A percentile compares a stretch with the other conserved stretches of the same genome.
Conservation (phyloP, 306 rosid species). For the Gillenia trifoliata region DNA sequence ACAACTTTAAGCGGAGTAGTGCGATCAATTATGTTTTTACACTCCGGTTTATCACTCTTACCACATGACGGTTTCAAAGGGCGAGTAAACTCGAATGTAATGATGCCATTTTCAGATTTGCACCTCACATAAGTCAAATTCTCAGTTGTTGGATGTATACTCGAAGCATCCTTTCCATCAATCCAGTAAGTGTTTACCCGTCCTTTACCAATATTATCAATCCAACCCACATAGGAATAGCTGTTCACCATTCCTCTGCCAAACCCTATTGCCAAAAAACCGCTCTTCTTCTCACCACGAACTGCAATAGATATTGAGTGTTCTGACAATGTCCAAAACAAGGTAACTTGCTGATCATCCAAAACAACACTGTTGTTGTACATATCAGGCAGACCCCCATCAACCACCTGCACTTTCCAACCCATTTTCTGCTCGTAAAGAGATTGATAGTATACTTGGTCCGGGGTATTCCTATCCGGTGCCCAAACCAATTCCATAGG, state of each 20-base stretch:
- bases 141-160: slow-evolving; percentile 60
- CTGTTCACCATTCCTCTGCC: slow-evolving; percentile 76
- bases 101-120: slow-evolving; percentile 71
- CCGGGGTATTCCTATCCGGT: slow-evolving; percentile 85
- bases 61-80: slow-evolving; percentile 71
- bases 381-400: slow-evolving; percentile 94
- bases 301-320: slow-evolving; percentile 74
- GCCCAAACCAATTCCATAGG: slow-evolving; percentile 72
- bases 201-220: slow-evolving; percentile 62
- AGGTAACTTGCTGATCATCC: slow-evolving; percentile 92
- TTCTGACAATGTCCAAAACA: slow-evolving; percentile 77
- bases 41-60: slow-evolving; percentile 44
- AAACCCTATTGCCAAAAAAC: slow-evolving; percentile 85
- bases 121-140: slow-evolving; percentile 76
- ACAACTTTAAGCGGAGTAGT: slow-evolving; percentile 81
- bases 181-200: slow-evolving; percentile 75
- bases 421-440: slow-evolving; percentile 80
- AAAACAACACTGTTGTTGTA: slow-evolving; percentile 78
- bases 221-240: slow-evolving; percentile 85
- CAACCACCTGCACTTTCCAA: slow-evolving; percentile 87
- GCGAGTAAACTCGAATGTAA: slow-evolving; percentile 81
- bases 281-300: slow-evolving; percentile 90
- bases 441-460: slow-evolving; percentile 70
- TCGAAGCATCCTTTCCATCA: slow-evolving; percentile 67
- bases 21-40: slow-evolving; percentile 74